Evolutionary conservation across 139 green algal species (phyloP), one percentile per base, ranked within the genome.

Genomic region (Prasinococcaceae sp.): DNA sequence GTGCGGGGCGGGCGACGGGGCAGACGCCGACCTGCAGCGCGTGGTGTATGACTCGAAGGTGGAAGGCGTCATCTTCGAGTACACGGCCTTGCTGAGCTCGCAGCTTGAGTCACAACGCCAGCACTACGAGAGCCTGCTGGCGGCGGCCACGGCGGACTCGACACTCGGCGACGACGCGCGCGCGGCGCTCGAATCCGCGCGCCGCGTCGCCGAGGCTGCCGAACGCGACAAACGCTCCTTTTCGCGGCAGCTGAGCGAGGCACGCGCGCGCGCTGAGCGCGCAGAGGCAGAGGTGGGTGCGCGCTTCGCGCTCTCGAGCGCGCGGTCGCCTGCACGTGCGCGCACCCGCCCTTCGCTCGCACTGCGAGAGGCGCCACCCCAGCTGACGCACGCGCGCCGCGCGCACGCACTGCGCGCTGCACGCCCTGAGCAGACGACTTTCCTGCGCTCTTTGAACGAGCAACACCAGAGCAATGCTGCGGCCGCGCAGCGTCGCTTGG

Each of bases 31-130:
- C n/a, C 43, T 75, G n/a, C 74, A 86, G 50, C 78, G 87, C 28
- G 83, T 78, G 1, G 17, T 61, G 22, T 35, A 65, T 27, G 16
- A 45, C 23, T 39, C 37, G 24, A 68, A 64, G 33, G n/a, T 76
- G 41, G 55, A 67, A 19, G 58, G 58, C 2, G 45, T 69, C 4
- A 46, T 51, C 4, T 58, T 36, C 2, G 86, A 96, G 70, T 96
- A 93, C 74, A 92, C 85, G 60, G 74, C 90, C 63, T 64, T 96
- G 47, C 73, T 96, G 12, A 77, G 82, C 3, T 75, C 49, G 2
- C 88, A 96, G 71, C 75, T 96, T 35, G 85, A 94, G 27, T 81
- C 58, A 40, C 88, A 96, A 66, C 69, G 85, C 4, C 38, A 66
- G 19, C 90, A 89, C 68, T 95, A 84, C 67, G 85, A 94, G 42